Conservation (phyloP, 2,329 filamentous ascomycete species). For the Epichloe coenophiala region DNA sequence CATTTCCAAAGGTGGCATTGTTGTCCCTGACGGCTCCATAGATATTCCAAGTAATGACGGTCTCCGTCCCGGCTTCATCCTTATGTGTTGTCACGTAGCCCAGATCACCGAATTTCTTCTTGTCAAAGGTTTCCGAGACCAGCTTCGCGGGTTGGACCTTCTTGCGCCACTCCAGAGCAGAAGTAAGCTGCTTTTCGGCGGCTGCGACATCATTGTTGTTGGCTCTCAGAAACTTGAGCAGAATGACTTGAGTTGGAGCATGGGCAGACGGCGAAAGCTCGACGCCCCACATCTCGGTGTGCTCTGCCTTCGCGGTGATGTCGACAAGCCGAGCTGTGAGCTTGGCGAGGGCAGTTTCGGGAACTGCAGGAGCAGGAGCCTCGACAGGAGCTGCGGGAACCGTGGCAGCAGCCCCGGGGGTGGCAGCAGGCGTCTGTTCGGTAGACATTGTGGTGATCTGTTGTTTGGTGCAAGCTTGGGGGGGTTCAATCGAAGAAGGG, state of each 20-base stretch:
- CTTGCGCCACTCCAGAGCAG: slow-evolving; percentile 74
- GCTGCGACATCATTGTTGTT: slow-evolving; percentile 64
- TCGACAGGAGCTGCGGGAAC: slow-evolving; percentile 7
- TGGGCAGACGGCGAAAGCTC: slow-evolving; percentile 41
- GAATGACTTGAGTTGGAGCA: slow-evolving; percentile 66
- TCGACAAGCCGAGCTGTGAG: slow-evolving; percentile 45
- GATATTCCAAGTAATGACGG: slow-evolving; percentile 78
- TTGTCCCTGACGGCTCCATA: slow-evolving; percentile 79
- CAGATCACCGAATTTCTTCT: slow-evolving; percentile 59
- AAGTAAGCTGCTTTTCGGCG: slow-evolving; percentile 64
- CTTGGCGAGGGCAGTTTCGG: slow-evolving; percentile 31
- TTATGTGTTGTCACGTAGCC: slow-evolving; percentile 70
- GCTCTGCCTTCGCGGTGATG: slow-evolving; percentile 41
- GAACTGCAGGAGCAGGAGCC: neutral
- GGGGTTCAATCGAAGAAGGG: neutral
- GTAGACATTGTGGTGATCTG: slow-evolving; percentile 9
- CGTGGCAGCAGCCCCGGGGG: slow-evolving; percentile 8
- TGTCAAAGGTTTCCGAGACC: slow-evolving; percentile 49
- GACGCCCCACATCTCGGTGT: slow-evolving; percentile 82
- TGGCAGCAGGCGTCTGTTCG: slow-evolving; percentile 12
- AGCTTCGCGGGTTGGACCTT: slow-evolving; percentile 57
- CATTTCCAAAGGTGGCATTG: slow-evolving; percentile 70
- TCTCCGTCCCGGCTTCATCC: slow-evolving; percentile 40
- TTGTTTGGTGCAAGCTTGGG: neutral
- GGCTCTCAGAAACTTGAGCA: slow-evolving; percentile 89